Base-by-base conservation (phyloP, 495 filamentous ascomycete species). In the Extremus antarcticus region DNA sequence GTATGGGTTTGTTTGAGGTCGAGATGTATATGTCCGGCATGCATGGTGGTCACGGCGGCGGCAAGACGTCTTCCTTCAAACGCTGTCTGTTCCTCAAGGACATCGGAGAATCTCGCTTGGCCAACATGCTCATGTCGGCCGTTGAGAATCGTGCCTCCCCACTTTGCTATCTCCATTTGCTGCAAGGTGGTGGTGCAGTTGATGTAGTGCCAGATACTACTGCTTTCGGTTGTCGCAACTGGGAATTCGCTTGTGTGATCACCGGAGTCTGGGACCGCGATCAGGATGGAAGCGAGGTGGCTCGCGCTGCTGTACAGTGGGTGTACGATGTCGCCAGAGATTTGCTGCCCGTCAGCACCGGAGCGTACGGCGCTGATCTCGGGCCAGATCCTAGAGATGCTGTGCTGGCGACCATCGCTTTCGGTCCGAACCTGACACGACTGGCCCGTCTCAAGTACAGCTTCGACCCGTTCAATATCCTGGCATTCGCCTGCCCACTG, bases 11-110 rank as follows among this genome's bases (percentile, higher is more conserved):
- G 59, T 83, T 83, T 56, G 74, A 82, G 11, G 65, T 71, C 4
- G 79, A 83, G 38, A 81, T 82, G 76, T 81, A 83, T 66, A 72
- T 84, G 64, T 79, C 76, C 15, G 61, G 51, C 43, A 77, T 83
- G 76, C 78, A 83, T 51, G 76, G 77, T 46, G 80, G 78, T 19
- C 79, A 83, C 57, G 73, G 73, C 51, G 66, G 73, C 22, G 73
- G 71, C 63, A 82, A 80, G 66, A 83, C 78, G 0, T 81, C 74
- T 48, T 75, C 80, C 19, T 83, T 85, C 71, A 83, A 83, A 70
- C 74, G 80, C 67, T 83, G 80, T 64, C 48, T 83, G 58, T 83
- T 83, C 61, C 68, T 85, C 41, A 78, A 78, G 58, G 0, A 60
- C 55, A 76, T 83, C 52, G 74, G 71, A 69, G 53, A 47, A 68